phyloP scores from a whole-genome alignment of 192 early-diverging fungal genomes.

The Spizellomyces sp. region DNA sequence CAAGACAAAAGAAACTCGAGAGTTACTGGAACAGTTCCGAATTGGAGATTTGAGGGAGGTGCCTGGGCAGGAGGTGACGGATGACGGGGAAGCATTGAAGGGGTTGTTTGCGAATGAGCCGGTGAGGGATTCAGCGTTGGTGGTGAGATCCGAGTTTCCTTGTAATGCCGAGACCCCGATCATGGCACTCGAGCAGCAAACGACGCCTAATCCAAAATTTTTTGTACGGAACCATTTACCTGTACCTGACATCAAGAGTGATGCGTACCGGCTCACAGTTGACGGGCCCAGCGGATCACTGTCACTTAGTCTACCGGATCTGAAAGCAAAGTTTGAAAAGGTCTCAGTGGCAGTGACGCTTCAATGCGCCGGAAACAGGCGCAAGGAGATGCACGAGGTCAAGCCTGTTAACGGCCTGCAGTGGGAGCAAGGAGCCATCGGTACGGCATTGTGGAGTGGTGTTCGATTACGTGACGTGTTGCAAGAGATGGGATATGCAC shows the following conservation, averaged over 20 bases:
- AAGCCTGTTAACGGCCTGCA: slow-evolving; percentile 80
- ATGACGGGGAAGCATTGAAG: slow-evolving; percentile 33
- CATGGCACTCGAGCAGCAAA: slow-evolving; percentile 52
- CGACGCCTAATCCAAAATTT: slow-evolving; percentile 76
- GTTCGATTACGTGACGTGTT: slow-evolving; percentile 78
- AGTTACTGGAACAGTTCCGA: slow-evolving; percentile 50
- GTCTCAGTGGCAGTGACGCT: slow-evolving; percentile 63
- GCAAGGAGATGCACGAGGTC: slow-evolving; percentile 75
- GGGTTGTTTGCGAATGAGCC: slow-evolving; percentile 71
- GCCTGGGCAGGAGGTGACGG: neutral
- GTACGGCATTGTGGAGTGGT: slow-evolving; percentile 80
- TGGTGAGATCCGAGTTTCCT: slow-evolving; percentile 68
- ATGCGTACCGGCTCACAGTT: slow-evolving; percentile 61
- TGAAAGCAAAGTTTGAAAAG: slow-evolving; percentile 54
- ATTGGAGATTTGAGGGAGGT: slow-evolving; percentile 40
- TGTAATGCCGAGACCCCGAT: slow-evolving; percentile 84
- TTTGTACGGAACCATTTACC: slow-evolving; percentile 91
- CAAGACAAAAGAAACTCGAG: slow-evolving; percentile 35
- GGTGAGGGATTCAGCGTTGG: slow-evolving; percentile 58
- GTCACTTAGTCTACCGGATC: slow-evolving; percentile 47
- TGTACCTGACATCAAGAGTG: slow-evolving; percentile 71
- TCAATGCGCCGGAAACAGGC: slow-evolving; percentile 86
- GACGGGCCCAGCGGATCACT: slow-evolving; percentile 51
- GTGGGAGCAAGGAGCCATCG: slow-evolving; percentile 78
- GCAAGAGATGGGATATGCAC: slow-evolving; percentile 61